Base-by-base conservation (phyloP, 1,284 basidiomycete species). In the Flammula alnicola region DNA sequence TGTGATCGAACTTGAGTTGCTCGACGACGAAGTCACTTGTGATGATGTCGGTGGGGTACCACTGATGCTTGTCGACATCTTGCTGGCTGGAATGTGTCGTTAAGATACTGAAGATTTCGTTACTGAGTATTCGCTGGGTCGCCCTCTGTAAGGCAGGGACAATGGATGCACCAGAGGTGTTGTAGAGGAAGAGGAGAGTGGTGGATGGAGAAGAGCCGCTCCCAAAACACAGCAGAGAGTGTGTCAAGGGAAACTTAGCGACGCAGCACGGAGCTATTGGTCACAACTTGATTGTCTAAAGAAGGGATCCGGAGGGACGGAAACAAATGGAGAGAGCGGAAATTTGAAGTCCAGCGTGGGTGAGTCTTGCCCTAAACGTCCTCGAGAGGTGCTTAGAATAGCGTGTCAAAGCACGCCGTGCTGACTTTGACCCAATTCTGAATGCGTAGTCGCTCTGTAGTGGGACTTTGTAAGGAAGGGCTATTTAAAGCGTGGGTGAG, bases 401-500 rank as follows among this genome's bases (percentile, higher is more conserved):
- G 32, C 20, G 36, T 37, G 23, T 26, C 31, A 36, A 19, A 11
- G 11, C 11, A 36, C 11, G 10, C 5, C 20, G 33, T 37, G 25
- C 26, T 38, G 38, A 37, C 35, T 46, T 25, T 19, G 36, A 23
- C 22, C 36, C 25, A 23, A 23, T 23, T 38, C 20, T 19, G 20
- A 20, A 46, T 46, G 44, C 44, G 44, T 46, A 46, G 44, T 46
- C 44, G 36, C 25, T 26, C 30, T 35, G n/a, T n/a, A n/a, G n/a
- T n/a, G n/a, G n/a, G n/a, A n/a, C n/a, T n/a, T n/a, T n/a, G n/a
- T n/a, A n/a, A n/a, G n/a, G n/a, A n/a, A n/a, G n/a, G 17, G 17
- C 31, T 46, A 46, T 46, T 46, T 46, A 38, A 23, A 46, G 44
- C 35, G 44, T 46, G 44, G 44, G 44, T 29, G 37, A 31, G 35